Conservation (phyloP, 768 basidiomycete species). For the Punctularia strigosozonata region DNA sequence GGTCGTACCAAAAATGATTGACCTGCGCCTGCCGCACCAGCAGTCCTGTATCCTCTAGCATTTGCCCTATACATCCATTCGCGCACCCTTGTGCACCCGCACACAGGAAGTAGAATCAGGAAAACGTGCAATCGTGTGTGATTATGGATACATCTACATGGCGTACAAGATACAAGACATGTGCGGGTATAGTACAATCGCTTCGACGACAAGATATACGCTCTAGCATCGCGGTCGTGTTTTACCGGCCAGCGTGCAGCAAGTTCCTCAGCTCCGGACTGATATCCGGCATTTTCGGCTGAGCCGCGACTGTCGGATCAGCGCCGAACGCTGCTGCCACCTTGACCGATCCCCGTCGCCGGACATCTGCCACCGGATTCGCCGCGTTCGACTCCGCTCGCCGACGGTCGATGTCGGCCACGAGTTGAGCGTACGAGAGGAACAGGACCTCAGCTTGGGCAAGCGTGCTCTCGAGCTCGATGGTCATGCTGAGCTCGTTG, state of each 20-base stretch:
- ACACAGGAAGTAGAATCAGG: too few species aligned
- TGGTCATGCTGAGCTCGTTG: conserved; percentile 92
- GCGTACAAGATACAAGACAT: too few species aligned
- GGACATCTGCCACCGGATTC: conserved; percentile 16
- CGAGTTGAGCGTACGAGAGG: conserved; percentile 79
- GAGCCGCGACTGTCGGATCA: conserved; percentile 11
- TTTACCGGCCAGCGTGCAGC: conserved; percentile 35
- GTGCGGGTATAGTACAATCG: too few species aligned
- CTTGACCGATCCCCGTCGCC: conserved; percentile 19
- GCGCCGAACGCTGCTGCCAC: neutral
- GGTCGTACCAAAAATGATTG: conserved; percentile 96
- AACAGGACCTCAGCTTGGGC: conserved; percentile 96
- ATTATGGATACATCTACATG: too few species aligned
- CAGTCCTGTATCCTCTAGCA: too few species aligned
- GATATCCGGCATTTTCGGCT: conserved; percentile 32
- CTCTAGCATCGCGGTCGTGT: too few species aligned
- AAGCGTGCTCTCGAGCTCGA: conserved; percentile 91
- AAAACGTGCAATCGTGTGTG: too few species aligned
- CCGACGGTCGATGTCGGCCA: conserved; percentile 81
- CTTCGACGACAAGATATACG: too few species aligned
- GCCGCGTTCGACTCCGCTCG: conserved; percentile 39
- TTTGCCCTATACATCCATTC: too few species aligned
- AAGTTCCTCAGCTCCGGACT: conserved; percentile 55
- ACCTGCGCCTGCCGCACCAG: too few species aligned
- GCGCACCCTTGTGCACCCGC: too few species aligned